These are phyloP conservation scores for Sporothrix curviconia DNA, from an alignment of 2,329 filamentous ascomycete species.

Conservation along the genomic window DNA sequence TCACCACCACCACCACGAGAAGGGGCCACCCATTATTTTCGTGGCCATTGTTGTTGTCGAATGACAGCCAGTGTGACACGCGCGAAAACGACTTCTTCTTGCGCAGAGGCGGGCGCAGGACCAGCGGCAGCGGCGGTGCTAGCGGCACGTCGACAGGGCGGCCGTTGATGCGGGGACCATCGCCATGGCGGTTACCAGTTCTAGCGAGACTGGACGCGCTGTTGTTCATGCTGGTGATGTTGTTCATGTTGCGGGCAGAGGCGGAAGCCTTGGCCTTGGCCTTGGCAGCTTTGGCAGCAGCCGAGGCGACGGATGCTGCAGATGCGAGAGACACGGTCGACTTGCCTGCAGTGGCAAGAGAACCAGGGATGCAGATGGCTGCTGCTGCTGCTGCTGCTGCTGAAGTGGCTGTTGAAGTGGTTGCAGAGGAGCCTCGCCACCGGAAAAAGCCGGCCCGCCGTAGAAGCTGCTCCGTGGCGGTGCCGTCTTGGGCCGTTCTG, in stretches of 20 bases:
- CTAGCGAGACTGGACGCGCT: not conserved
- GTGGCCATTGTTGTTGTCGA: not conserved
- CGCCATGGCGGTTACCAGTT: no score
- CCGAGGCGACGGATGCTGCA: conserved; percentile 20
- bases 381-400: not conserved
- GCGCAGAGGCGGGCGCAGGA: conserved; percentile 52
- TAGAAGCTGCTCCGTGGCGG: conserved; percentile 19
- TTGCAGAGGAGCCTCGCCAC: not conserved
- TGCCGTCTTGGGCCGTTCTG: conserved; percentile 35
- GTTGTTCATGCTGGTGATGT: not conserved
- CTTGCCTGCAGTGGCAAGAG: not conserved
- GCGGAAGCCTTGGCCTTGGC: not conserved
- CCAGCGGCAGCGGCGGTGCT: conserved; percentile 51
- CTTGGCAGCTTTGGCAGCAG: conserved; percentile 13
- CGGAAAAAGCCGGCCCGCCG: conserved; percentile 16
- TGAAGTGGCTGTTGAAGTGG: not conserved
- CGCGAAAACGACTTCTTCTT: conserved; percentile 63
- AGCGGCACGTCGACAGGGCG: conserved; percentile 33
- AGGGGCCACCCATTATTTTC: not conserved
- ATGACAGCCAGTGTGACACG: conserved; percentile 54
- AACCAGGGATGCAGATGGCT: not conserved
- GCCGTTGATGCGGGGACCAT: conserved; percentile 20
- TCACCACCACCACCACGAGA: not conserved
- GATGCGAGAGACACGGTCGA: conserved; percentile 11
- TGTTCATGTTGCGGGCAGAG: not conserved